These are phyloP conservation scores for Coffea humblotiana DNA, from an alignment of 305 asterid species.

Conservation along the genomic window DNA sequence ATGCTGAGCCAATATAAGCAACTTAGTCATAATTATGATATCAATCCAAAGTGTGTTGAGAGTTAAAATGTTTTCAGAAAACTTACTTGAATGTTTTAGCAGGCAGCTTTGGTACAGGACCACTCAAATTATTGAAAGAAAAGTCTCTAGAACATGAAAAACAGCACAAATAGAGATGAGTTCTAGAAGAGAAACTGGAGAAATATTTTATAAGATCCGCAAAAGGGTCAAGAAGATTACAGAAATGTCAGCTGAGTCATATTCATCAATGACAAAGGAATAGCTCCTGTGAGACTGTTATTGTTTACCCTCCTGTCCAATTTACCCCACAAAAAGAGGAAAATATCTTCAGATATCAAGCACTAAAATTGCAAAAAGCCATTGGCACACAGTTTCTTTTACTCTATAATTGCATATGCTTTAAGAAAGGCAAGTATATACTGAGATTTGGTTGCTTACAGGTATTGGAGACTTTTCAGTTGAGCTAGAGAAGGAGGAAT, in stretches of 20 bases:
- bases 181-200: slow-evolving; percentile 9
- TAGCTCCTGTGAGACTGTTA: slow-evolving; percentile 71
- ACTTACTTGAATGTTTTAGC: slow-evolving; percentile 85
- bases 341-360: slow-evolving; percentile 6
- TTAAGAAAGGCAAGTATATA: not conserved
- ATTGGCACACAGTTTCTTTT: not conserved
- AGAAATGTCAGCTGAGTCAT: slow-evolving; percentile 73
- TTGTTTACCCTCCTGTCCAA: slow-evolving; percentile 72
- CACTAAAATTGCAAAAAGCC: not conserved
- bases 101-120: slow-evolving; percentile 75
- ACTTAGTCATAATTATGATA: not conserved
- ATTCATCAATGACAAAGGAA: slow-evolving; percentile 68
- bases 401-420: not conserved
- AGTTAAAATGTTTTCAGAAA: slow-evolving; percentile 12
- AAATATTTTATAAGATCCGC: not conserved
- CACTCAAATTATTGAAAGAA: slow-evolving; percentile 88
- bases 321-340: not conserved
- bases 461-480: slow-evolving; percentile 47
- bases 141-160: slow-evolving; percentile 59
- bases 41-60: not conserved
- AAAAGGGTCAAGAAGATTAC: slow-evolving; percentile 49
- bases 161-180: not conserved
- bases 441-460: slow-evolving; percentile 45
- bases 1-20: slow-evolving; percentile 42
- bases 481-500: slow-evolving; percentile 41